A percentile compares a stretch with the other conserved stretches of the same genome.
These are phyloP conservation scores for Russula abietina DNA, from an alignment of 768 basidiomycete genomes.

Conservation along the genomic window DNA sequence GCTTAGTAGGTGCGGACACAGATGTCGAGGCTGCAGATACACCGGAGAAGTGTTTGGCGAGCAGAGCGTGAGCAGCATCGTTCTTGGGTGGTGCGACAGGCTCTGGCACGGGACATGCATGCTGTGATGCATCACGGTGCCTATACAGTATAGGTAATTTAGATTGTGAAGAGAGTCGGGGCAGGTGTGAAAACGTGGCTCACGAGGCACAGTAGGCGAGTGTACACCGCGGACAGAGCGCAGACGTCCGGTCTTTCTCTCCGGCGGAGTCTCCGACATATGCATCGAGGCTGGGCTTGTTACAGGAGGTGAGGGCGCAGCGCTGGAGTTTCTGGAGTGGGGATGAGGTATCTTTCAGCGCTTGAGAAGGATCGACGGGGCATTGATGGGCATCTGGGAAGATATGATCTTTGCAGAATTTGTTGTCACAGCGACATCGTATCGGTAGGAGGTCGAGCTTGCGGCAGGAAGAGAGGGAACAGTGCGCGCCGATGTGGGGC, in stretches of 20 bases:
- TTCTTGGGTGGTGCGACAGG: slow-evolving; percentile 34
- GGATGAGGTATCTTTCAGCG: not conserved
- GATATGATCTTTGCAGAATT: slow-evolving; percentile 63
- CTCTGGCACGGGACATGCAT: slow-evolving; percentile 41
- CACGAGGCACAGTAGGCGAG: slow-evolving; percentile 62
- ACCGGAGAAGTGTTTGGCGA: slow-evolving; percentile 47
- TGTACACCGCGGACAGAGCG: slow-evolving; percentile 48
- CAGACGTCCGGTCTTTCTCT: slow-evolving; percentile 29
- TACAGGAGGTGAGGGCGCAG: slow-evolving; percentile 49
- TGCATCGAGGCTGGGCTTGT: slow-evolving; percentile 47
- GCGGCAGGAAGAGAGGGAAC: slow-evolving; percentile 54
- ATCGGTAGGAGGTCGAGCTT: slow-evolving; percentile 74
- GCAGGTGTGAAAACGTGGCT: slow-evolving; percentile 16
- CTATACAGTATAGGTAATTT: slow-evolving; percentile 33
- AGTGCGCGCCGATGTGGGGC: slow-evolving; percentile 56
- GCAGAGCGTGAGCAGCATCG: slow-evolving; percentile 45
- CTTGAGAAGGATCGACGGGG: slow-evolving; percentile 24
- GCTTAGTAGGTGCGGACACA: slow-evolving; percentile 6
- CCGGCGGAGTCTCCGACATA: slow-evolving; percentile 32
- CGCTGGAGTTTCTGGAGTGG: slow-evolving; percentile 36
- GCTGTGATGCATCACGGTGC: slow-evolving; percentile 62
- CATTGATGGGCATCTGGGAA: slow-evolving; percentile 58
- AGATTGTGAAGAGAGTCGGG: not conserved
- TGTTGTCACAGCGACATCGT: slow-evolving; percentile 50
- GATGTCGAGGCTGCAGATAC: slow-evolving; percentile 7